Percentiles rank a stretch among this genome's conserved stretches.
These are phyloP conservation scores for Phoma herbarum DNA, from an alignment of 2,329 filamentous ascomycete genomes.

Conservation along the genomic window DNA sequence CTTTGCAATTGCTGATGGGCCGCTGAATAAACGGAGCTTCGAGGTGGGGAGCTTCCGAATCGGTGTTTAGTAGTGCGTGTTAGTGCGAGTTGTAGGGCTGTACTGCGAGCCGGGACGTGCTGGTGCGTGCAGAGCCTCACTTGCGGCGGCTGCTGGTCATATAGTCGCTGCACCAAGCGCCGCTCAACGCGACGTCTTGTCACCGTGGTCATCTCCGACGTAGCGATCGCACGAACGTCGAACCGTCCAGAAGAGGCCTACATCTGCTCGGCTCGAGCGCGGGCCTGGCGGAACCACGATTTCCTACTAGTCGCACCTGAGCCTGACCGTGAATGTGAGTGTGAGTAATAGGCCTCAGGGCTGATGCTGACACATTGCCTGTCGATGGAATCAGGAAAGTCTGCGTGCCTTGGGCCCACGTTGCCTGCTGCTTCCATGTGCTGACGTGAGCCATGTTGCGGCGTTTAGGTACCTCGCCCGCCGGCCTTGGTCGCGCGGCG, in stretches of 20 bases:
- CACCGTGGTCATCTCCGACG: conserved; percentile 13
- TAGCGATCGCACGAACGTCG: conserved; percentile 5
- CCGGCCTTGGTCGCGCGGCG: not conserved
- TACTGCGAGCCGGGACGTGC: too few relatives aligned
- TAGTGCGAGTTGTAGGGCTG: not conserved
- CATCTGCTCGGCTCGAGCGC: not conserved
- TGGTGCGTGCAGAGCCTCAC: not conserved
- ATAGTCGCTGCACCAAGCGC: not conserved
- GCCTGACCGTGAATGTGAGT: too few relatives aligned
- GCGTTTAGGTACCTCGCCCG: not conserved
- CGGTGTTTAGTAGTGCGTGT: not conserved
- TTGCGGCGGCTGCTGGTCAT: not conserved
- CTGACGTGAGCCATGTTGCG: conserved; percentile 18
- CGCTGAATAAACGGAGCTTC: conserved; percentile 36
- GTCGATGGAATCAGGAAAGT: conserved; percentile 4
- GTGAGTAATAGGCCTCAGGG: conserved; percentile 8
- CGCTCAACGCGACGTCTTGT: not conserved
- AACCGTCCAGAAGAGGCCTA: not conserved
- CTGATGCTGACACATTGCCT: conserved; percentile 19
- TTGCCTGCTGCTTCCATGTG: not conserved
- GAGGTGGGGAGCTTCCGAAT: conserved; percentile 22
- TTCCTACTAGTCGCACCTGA: not conserved
- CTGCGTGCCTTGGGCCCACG: conserved; percentile 6
- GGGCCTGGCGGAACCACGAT: not conserved
- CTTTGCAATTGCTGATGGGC: conserved; percentile 31